These are phyloP conservation scores for Leccinellum rugosiceps DNA, from an alignment of 768 basidiomycete genomes.

Conservation along the genomic window DNA sequence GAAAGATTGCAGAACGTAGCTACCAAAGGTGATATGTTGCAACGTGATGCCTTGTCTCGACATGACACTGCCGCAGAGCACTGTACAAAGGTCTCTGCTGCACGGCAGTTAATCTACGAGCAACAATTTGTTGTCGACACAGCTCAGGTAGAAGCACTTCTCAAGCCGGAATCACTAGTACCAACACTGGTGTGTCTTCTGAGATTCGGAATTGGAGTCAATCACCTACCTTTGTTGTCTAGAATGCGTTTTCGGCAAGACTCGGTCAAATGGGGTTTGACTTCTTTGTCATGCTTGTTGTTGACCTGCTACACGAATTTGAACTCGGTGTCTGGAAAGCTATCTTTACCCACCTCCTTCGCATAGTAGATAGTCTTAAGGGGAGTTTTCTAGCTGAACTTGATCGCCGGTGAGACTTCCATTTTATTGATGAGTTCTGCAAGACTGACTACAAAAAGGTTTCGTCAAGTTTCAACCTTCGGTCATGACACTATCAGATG, in stretches of 20 bases:
- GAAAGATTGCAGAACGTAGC: background rate
- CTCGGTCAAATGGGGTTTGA: background rate
- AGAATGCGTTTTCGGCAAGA: too few species aligned
- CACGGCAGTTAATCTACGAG: background rate
- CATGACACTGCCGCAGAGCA: background rate
- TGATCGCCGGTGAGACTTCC: background rate
- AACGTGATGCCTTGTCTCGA: background rate
- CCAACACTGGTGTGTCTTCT: background rate
- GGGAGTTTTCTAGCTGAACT: background rate
- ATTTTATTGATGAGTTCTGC: background rate
- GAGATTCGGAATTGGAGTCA: background rate
- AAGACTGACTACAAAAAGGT: background rate
- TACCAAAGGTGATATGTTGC: background rate
- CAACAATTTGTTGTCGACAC: background rate
- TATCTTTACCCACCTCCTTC: background rate
- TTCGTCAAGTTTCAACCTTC: background rate
- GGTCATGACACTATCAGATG: background rate
- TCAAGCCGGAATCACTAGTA: background rate
- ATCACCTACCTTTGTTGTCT: too few species aligned
- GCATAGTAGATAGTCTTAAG: background rate
- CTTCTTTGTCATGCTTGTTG: background rate
- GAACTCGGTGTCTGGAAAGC: too few species aligned
- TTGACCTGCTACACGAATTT: background rate
- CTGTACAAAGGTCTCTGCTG: background rate
- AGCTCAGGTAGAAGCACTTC: background rate